Base-by-base conservation (phyloP, 768 basidiomycete genomes). In the Leccinellum albellum region DNA sequence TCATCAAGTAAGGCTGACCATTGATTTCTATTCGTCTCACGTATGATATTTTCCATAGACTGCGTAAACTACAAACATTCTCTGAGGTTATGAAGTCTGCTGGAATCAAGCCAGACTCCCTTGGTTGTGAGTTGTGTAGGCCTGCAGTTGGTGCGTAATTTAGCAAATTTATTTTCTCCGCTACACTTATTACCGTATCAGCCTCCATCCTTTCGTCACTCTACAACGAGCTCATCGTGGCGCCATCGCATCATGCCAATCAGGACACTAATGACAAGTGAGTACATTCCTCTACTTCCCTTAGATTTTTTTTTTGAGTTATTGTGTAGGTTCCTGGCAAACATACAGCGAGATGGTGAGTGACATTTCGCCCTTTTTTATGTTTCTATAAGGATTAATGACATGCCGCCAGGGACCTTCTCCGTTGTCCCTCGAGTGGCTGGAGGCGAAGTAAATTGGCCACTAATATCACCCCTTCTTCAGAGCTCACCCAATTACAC, bases 111-210 rank as follows among this genome's bases (percentile, higher is more conserved):
- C 71, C 75, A 32, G 72, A 78, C 44, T 74, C 82, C 0, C 61
- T 85, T 6, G 89, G 89, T 2, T 91, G 89, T 61, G 89, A 89
- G 70, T 69, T 85, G 23, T 91, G 89, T 73, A 88, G 85, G 62
- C 89, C 88, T 4, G 81, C 79, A 6, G 75, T 89, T 31, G 88
- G 79, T 26, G 79, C 24, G 54, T 45, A n/a, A 17, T 10, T 37
- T 37, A 9, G 37, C 17, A 37, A n/a, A 37, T 37, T n/a, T 2
- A 37, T 37, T 37, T 17, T 37, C 37, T 37, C 17, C 17, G 37
- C 17, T 9, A 37, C 37, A 37, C 35, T 55, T 17, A 55, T 14
- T 13, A 2, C 6, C 17, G 2, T 3, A 24, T 32, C 42, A 75
- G 74, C 61, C 13, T 69, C 66, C 45, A 77, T 82, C 51, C 69